Percentiles rank a stretch among this genome's conserved stretches.
Conservation (phyloP, 768 basidiomycete genomes). For the Macrocybe gigantea region DNA sequence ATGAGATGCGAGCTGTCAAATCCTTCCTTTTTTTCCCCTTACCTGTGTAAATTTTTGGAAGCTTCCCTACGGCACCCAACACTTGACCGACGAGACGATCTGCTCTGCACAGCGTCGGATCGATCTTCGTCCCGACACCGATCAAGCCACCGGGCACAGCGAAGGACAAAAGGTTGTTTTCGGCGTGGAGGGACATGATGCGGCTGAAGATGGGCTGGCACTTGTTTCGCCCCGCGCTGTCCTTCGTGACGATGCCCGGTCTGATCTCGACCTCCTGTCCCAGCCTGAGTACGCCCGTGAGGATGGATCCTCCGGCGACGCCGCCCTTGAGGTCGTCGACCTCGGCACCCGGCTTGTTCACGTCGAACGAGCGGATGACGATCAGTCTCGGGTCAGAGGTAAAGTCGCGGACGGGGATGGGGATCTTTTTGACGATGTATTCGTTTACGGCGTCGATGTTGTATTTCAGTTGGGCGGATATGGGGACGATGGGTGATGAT, state of each 20-base stretch:
- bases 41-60: conserved; percentile 93
- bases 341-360: conserved; percentile 97
- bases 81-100: conserved; percentile 97
- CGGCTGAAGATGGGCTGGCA: conserved; percentile 91
- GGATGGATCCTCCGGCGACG: conserved; percentile 94
- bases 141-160: conserved; percentile 97
- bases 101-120: conserved; percentile 94
- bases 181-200: conserved; percentile 91
- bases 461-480: conserved; percentile 97
- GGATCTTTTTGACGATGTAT: conserved; percentile 95
- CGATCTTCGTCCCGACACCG: conserved; percentile 96
- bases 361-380: conserved; percentile 98
- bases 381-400: conserved; percentile 87
- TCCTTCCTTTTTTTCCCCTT: conserved; percentile 2
- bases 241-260: conserved; percentile 95
- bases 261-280: conserved; percentile 96
- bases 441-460: conserved; percentile 99
- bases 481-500: conserved; percentile 95
- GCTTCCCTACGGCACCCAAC: conserved; percentile 87
- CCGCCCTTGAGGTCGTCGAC: conserved; percentile 97
- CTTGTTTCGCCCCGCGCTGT: conserved; percentile 79
- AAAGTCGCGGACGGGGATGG: conserved; percentile 93
- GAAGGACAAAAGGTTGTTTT: conserved; percentile 90
- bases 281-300: conserved; percentile 84
- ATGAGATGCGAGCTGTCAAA: not conserved